Evolutionary conservation across 208 protist species (phyloP).

Genomic region (Borovskyia barvae): DNA sequence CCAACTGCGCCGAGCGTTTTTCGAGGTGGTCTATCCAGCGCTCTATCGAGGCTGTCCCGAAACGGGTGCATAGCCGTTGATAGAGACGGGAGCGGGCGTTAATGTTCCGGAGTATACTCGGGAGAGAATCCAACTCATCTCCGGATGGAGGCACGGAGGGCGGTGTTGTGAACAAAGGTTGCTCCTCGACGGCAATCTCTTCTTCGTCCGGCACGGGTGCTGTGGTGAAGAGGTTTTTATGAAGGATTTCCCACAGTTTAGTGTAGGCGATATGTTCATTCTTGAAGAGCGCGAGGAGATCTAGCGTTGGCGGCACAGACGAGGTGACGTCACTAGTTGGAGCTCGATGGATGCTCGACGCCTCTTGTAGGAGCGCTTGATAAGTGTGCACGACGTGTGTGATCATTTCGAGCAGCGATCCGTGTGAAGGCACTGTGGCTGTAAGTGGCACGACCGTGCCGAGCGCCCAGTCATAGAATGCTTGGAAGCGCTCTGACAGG

Average conservation of each 20-base stretch:
- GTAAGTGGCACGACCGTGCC: slow-evolving; percentile 5
- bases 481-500: slow-evolving; percentile 8
- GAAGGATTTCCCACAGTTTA: slow-evolving; percentile 1
- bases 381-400: slow-evolving; percentile 9
- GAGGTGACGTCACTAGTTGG: too few species aligned
- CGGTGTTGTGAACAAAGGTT: too few species aligned
- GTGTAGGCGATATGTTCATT: neutral
- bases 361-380: neutral
- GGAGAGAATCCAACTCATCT: too few species aligned
- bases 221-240: neutral
- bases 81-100: neutral
- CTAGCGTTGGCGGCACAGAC: neutral
- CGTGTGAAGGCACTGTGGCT: neutral
- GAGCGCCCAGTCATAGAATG: slow-evolving; percentile 16
- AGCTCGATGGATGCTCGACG: neutral
- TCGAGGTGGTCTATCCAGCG: neutral
- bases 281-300: neutral
- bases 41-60: neutral
- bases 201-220: too few species aligned
- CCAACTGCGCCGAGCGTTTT: too few species aligned
- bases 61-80: neutral
- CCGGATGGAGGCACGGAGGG: too few species aligned
- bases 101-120: too few species aligned
- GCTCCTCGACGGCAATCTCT: too few species aligned
- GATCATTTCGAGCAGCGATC: slow-evolving; percentile 7